Evolutionary conservation across 2,329 filamentous ascomycete species (phyloP).

Genomic region (Talaromyces islandicus): DNA sequence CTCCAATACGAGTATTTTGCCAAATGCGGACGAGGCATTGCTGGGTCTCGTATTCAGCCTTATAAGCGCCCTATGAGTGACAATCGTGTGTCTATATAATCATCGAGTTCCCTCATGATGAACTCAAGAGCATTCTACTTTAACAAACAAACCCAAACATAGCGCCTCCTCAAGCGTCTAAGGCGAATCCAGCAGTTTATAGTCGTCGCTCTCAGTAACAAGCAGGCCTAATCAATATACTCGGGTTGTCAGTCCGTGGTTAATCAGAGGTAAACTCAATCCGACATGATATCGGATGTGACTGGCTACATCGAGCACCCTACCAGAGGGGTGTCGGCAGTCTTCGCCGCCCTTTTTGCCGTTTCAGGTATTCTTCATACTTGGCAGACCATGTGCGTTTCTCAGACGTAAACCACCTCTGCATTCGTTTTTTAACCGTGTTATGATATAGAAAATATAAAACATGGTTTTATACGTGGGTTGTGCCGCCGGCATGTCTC

Average conservation of each 20-base stretch:
- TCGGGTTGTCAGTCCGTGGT: background rate
- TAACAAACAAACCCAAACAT: background rate
- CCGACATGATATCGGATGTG: background rate
- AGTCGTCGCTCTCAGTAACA: background rate
- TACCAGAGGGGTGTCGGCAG: conserved; percentile 8
- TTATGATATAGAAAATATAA: conserved; percentile 7
- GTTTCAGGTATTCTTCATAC: conserved; percentile 9
- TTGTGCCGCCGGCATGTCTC: conserved; percentile 11
- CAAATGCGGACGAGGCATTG: background rate
- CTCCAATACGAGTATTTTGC: background rate
- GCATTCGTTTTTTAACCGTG: background rate
- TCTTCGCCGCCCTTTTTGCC: conserved; percentile 13
- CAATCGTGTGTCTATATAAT: background rate
- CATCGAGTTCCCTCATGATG: background rate
- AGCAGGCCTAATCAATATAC: background rate
- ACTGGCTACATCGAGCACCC: conserved; percentile 8
- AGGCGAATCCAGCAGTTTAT: background rate
- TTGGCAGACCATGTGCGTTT: conserved; percentile 13
- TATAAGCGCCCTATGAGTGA: background rate
- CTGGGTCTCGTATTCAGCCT: background rate
- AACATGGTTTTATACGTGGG: conserved; percentile 10
- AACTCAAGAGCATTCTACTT: background rate
- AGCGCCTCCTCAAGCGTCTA: background rate
- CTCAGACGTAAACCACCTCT: background rate
- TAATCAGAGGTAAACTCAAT: background rate